These are phyloP conservation scores for Xylaria sp. DNA, from an alignment of 2,329 filamentous ascomycete species.

Conservation along the genomic window DNA sequence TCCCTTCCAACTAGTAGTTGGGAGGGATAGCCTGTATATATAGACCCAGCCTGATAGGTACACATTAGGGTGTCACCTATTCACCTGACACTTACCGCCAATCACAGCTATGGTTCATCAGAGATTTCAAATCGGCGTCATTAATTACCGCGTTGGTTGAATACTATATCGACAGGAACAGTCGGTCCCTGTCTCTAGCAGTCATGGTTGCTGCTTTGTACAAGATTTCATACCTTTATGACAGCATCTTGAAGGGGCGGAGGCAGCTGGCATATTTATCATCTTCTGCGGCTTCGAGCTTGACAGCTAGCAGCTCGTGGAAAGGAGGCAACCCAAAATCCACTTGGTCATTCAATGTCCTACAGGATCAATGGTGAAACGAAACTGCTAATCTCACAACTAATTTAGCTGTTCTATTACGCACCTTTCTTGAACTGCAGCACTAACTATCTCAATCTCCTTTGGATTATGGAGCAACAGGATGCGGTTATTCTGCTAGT, in stretches of 20 bases:
- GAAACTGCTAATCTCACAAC: slow-evolving; percentile 11
- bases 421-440: slow-evolving; percentile 1
- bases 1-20: too few relatives aligned
- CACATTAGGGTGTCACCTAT: too few relatives aligned
- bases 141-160: too few relatives aligned
- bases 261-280: slow-evolving; percentile 14
- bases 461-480: slow-evolving; percentile 8
- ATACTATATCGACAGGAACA: too few relatives aligned
- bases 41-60: too few relatives aligned
- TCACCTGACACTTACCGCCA: too few relatives aligned
- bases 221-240: slow-evolving; percentile 9
- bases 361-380: slow-evolving; percentile 10
- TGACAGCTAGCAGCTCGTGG: slow-evolving; percentile 8
- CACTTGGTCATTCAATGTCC: slow-evolving; percentile 16
- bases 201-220: slow-evolving; percentile 8
- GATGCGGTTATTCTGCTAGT: background rate
- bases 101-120: too few relatives aligned
- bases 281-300: slow-evolving; percentile 17
- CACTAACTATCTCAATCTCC: background rate
- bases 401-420: slow-evolving; percentile 21
- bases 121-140: too few relatives aligned
- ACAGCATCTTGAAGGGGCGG: too few relatives aligned
- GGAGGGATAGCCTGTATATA: too few relatives aligned
- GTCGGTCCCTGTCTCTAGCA: too few relatives aligned
- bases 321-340: slow-evolving; percentile 13